Conservation (phyloP, 768 basidiomycete species). For the Tulasnella sp. region DNA sequence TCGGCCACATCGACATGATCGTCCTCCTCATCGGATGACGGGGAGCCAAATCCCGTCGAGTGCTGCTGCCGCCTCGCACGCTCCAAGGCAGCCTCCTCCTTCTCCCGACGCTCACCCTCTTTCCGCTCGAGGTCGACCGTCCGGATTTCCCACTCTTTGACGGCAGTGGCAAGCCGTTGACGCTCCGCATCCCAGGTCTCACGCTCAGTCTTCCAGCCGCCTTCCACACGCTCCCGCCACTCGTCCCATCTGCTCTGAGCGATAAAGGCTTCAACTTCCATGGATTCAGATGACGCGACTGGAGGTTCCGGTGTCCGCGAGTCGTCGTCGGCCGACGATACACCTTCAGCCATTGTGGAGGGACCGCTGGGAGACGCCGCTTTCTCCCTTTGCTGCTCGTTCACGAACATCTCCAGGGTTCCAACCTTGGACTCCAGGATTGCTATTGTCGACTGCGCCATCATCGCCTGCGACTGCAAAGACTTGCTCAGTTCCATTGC, state of each 20-base stretch:
- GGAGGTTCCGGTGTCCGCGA: slow-evolving; percentile 2
- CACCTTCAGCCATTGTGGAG: slow-evolving; percentile 1
- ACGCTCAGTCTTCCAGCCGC: slow-evolving; percentile 62
- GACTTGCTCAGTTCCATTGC: slow-evolving; percentile 61
- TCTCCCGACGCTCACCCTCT: slow-evolving; percentile 28
- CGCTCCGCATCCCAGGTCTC: slow-evolving; percentile 78
- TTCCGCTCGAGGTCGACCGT: slow-evolving; percentile 29
- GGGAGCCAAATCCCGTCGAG: neutral
- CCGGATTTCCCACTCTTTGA: slow-evolving; percentile 71
- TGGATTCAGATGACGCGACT: slow-evolving; percentile 18
- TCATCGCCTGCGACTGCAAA: slow-evolving; percentile 65
- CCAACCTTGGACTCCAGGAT: slow-evolving; percentile 57
- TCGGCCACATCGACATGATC: slow-evolving; percentile 5
- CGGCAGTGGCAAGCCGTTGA: slow-evolving; percentile 56
- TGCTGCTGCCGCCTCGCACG: neutral
- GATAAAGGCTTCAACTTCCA: slow-evolving; percentile 42
- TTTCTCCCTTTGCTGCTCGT: slow-evolving; percentile 31
- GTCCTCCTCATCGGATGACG: neutral
- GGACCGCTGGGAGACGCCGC: slow-evolving; percentile 24
- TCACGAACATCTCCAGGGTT: slow-evolving; percentile 55
- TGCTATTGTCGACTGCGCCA: slow-evolving; percentile 64
- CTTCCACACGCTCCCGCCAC: slow-evolving; percentile 73
- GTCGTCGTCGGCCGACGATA: too few relatives aligned
- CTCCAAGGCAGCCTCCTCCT: neutral
- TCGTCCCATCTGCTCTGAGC: slow-evolving; percentile 31